These are phyloP conservation scores for Domatiomyces globalis DNA, from an alignment of 2,329 filamentous ascomycete species.

Conservation along the genomic window DNA sequence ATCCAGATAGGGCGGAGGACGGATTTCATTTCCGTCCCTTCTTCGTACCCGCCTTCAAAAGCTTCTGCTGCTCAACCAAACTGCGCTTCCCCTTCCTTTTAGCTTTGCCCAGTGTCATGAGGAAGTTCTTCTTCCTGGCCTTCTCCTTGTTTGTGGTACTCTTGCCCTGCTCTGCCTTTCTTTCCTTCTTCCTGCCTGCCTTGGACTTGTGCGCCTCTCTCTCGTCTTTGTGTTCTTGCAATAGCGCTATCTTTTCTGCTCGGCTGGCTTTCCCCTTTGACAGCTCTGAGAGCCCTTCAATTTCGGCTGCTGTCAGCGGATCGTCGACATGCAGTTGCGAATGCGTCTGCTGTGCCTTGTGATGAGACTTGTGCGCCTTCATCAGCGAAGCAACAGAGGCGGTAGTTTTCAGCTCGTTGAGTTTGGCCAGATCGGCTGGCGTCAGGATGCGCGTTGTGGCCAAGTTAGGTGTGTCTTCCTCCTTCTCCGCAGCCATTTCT, in stretches of 20 bases:
- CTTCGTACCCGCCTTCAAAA: conserved; percentile 67
- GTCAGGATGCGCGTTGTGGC: conserved; percentile 92
- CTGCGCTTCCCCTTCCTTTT: conserved; percentile 92
- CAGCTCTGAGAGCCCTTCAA: conserved; percentile 70
- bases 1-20: too few species aligned
- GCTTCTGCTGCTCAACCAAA: conserved; percentile 69
- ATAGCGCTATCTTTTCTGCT: conserved; percentile 74
- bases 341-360: conserved; percentile 29
- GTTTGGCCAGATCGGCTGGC: conserved; percentile 86
- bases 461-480: conserved; percentile 44
- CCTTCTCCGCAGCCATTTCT: conserved; percentile 27
- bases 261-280: conserved; percentile 64
- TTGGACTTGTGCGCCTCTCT: conserved; percentile 73
- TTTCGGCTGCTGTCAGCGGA: conserved; percentile 76
- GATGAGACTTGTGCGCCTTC: conserved; percentile 24
- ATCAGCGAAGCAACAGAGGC: conserved; percentile 53
- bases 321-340: conserved; percentile 63
- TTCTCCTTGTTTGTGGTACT: conserved; percentile 97
- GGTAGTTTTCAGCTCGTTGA: conserved; percentile 69
- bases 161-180: conserved; percentile 82
- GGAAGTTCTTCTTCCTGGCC: conserved; percentile 90
- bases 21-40: conserved; percentile 45
- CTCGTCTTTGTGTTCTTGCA: conserved; percentile 66
- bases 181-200: conserved; percentile 67
- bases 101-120: conserved; percentile 96